Evolutionary conservation across 192 early-diverging fungal species (phyloP).

Genomic region (Borealophlyctis nickersoniae): DNA sequence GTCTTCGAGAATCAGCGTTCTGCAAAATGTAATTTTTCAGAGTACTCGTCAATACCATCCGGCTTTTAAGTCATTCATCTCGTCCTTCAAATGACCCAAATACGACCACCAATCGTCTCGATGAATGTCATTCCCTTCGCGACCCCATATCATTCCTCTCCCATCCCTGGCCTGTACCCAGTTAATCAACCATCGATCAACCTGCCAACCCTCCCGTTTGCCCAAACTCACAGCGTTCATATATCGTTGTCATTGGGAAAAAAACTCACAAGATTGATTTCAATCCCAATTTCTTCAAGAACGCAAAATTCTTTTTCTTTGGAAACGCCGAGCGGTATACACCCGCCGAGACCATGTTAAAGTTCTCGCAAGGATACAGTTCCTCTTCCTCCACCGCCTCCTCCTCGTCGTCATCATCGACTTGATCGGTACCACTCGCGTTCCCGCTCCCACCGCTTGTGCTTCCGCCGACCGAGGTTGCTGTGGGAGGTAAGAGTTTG

Average conservation of each 20-base stretch:
- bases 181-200: too few species aligned
- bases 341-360: slow-evolving; percentile 89
- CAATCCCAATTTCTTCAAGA: slow-evolving; percentile 84
- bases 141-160: too few species aligned
- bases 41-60: too few species aligned
- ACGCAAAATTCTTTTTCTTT: slow-evolving; percentile 92
- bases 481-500: too few species aligned
- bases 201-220: too few species aligned
- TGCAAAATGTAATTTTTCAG: slow-evolving; percentile 25
- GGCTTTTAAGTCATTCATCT: too few species aligned
- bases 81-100: background rate
- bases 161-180: too few species aligned
- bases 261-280: slow-evolving; percentile 78
- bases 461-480: background rate
- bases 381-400: slow-evolving; percentile 29
- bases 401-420: background rate
- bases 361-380: slow-evolving; percentile 87
- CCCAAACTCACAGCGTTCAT: too few species aligned
- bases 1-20: slow-evolving; percentile 93
- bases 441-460: background rate
- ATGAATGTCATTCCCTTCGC: too few species aligned
- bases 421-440: too few species aligned
- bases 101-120: too few species aligned
- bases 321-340: slow-evolving; percentile 95
- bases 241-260: too few species aligned